Percentiles rank a stretch among this genome's conserved stretches.
Evolutionary conservation across 78 protist species (phyloP).

Genomic region (Dictyostelium capitatum): DNA sequence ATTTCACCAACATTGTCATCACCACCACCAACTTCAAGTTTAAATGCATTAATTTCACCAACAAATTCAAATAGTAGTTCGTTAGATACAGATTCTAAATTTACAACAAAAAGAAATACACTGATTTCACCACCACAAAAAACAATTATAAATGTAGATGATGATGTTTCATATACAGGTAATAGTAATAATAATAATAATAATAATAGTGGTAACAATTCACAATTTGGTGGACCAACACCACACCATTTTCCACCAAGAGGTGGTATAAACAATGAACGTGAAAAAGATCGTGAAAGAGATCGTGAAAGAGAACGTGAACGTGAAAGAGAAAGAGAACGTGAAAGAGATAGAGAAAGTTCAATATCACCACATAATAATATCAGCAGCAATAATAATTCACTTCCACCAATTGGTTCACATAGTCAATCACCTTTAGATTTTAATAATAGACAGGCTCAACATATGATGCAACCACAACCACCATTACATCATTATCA

Average conservation of each 20-base stretch:
- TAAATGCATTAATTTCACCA: constrained; percentile 6
- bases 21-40: not conserved
- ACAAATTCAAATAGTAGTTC: not conserved
- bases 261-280: not conserved
- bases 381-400: not conserved
- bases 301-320: constrained; percentile 48
- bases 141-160: not conserved
- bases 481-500: not conserved
- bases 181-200: not conserved
- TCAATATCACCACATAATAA: constrained; percentile 7
- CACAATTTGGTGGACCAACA: not conserved
- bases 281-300: constrained; percentile 14
- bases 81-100: constrained; percentile 4
- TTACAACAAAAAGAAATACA: constrained; percentile 5
- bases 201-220: not conserved
- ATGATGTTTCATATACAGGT: not conserved
- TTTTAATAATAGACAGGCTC: constrained; percentile 10
- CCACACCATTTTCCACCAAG: constrained; percentile 9
- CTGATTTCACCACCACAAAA: not conserved
- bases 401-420: constrained; percentile 27
- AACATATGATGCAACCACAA: constrained; percentile 25
- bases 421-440: not conserved
- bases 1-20: constrained; percentile 22
- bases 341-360: constrained; percentile 30
- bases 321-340: constrained; percentile 30